phyloP scores from a whole-genome alignment of 2,329 filamentous ascomycete species.

The Amauroascus niger region DNA sequence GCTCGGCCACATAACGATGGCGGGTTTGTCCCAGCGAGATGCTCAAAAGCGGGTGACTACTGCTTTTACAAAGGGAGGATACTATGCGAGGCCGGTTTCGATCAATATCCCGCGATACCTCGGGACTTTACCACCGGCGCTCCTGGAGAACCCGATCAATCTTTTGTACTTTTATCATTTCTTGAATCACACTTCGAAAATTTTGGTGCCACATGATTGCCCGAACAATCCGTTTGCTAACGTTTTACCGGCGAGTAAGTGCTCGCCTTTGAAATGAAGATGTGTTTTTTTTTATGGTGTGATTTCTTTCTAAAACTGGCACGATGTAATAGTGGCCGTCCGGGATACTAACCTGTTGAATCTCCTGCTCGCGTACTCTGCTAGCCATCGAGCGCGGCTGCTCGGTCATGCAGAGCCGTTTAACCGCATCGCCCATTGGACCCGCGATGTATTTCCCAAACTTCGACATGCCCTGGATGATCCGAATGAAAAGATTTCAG shows the following conservation, averaged over 20 bases:
- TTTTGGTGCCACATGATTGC: conserved; percentile 54
- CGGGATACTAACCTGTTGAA: conserved; percentile 55
- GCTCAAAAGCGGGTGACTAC: conserved; percentile 40
- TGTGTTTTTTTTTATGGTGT: no score
- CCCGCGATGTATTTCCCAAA: conserved; percentile 58
- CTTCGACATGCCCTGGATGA: conserved; percentile 58
- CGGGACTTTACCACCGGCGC: conserved; percentile 46
- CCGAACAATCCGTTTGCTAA: conserved; percentile 51
- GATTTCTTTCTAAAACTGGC: conserved; percentile 34
- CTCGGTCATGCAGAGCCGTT: conserved; percentile 63
- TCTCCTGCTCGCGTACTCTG: conserved; percentile 69
- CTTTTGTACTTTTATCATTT: conserved; percentile 65
- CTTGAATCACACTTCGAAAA: conserved; percentile 68
- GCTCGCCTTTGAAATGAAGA: no score
- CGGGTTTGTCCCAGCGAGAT: conserved; percentile 44
- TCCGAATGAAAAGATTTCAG: conserved; percentile 54
- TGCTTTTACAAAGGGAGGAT: conserved; percentile 52
- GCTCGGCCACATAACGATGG: conserved; percentile 24
- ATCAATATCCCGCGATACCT: conserved; percentile 53
- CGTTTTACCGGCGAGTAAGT: conserved; percentile 53
- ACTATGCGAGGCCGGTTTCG: conserved; percentile 59
- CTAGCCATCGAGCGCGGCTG: conserved; percentile 69
- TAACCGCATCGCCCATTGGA: conserved; percentile 70
- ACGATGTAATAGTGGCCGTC: conserved; percentile 34
- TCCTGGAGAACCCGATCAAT: conserved; percentile 69